phyloP scores from a whole-genome alignment of 305 asterid species.

The Fraxinus greggii region DNA sequence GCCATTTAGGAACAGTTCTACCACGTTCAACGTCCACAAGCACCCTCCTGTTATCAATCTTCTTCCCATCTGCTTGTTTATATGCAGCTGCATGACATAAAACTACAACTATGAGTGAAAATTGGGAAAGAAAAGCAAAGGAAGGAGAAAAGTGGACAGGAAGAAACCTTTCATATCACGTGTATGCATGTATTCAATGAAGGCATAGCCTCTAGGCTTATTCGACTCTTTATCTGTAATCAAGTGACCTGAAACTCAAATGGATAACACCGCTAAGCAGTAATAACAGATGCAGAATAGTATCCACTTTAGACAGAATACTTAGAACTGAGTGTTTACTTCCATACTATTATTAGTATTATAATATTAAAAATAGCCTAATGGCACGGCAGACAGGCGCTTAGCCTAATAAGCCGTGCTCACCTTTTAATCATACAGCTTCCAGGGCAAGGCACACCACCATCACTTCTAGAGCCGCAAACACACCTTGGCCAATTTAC shows the following conservation, averaged over 20 bases:
- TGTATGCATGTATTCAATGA: conserved; percentile 81
- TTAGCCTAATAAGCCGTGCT: conserved; percentile 97
- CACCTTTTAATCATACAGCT: conserved; percentile 93
- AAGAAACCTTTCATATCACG: conserved; percentile 89
- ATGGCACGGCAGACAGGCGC: conserved; percentile 97
- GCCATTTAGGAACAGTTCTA: conserved; percentile 97
- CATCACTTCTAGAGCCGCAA: conserved; percentile 84
- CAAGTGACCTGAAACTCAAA: conserved; percentile 79
- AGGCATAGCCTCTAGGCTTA: conserved; percentile 96
- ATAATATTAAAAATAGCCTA: conserved; percentile 49
- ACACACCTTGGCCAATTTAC: conserved; percentile 71
- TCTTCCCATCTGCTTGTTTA: conserved; percentile 98
- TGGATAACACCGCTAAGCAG: conserved; percentile 24
- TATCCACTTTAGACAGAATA: conserved; percentile 5
- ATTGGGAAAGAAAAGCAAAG: background rate
- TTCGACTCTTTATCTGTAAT: conserved; percentile 66
- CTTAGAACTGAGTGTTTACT: conserved; percentile 21
- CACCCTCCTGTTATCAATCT: conserved; percentile 89
- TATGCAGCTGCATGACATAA: conserved; percentile 75
- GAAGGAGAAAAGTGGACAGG: conserved; percentile 14
- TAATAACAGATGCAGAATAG: conserved; percentile 10
- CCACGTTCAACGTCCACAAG: conserved; percentile 99
- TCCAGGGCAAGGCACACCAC: conserved; percentile 85
- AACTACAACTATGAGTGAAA: conserved; percentile 12
- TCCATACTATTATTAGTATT: conserved; percentile 17